phyloP scores from a whole-genome alignment of 495 filamentous ascomycete species.

The Penicillium subrubescens region DNA sequence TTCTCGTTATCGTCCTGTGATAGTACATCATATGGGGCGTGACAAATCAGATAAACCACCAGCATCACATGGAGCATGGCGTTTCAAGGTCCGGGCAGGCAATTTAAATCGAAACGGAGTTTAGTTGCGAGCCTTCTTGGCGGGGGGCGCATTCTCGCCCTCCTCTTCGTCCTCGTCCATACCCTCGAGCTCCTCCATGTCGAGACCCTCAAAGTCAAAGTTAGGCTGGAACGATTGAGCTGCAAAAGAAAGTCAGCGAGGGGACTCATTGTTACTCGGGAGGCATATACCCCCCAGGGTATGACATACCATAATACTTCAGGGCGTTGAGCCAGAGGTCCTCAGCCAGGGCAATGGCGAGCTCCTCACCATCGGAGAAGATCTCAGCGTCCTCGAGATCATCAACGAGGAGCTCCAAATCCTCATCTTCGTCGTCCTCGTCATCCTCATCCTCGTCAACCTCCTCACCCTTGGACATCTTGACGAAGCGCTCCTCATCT shows the following conservation, averaged over 20 bases:
- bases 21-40: slow-evolving; percentile 28
- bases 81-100: slow-evolving; percentile 16
- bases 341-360: slow-evolving; percentile 78
- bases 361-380: slow-evolving; percentile 76
- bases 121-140: slow-evolving; percentile 48
- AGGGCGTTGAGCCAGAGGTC: slow-evolving; percentile 86
- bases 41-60: slow-evolving; percentile 12
- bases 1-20: slow-evolving; percentile 67
- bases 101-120: slow-evolving; percentile 9
- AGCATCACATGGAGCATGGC: slow-evolving; percentile 26
- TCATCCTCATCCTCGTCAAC: slow-evolving; percentile 45
- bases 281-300: no score
- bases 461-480: slow-evolving; percentile 56
- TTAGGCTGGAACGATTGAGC: slow-evolving; percentile 38
- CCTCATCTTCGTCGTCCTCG: slow-evolving; percentile 51
- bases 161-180: slow-evolving; percentile 38
- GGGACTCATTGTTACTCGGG: not conserved
- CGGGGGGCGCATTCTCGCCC: slow-evolving; percentile 37
- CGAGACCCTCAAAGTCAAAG: slow-evolving; percentile 36
- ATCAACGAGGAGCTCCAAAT: slow-evolving; percentile 49
- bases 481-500: slow-evolving; percentile 59
- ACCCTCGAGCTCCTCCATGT: slow-evolving; percentile 35
- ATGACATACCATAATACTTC: slow-evolving; percentile 82
- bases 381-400: slow-evolving; percentile 68
- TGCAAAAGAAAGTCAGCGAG: slow-evolving; percentile 22